Conservation (phyloP, 345 rosid genomes). For the Populus nigra region DNA sequence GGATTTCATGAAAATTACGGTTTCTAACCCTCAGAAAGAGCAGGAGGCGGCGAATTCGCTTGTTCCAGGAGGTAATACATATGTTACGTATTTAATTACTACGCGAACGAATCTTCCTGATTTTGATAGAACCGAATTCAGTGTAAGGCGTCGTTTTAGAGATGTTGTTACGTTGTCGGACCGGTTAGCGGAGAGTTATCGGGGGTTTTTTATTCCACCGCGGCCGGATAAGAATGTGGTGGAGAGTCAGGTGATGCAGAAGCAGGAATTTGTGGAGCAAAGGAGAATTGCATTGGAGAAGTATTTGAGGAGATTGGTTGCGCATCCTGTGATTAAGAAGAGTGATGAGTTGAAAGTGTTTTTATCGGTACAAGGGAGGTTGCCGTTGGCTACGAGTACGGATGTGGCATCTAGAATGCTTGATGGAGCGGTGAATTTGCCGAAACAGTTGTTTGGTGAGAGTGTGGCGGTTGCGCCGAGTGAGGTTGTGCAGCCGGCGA, state of each 20-base stretch:
- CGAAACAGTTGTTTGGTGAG: constrained; percentile 83
- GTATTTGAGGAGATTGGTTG: constrained; percentile 63
- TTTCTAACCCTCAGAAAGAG: constrained; percentile 84
- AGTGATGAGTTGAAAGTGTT: constrained; percentile 86
- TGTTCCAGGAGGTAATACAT: constrained; percentile 73
- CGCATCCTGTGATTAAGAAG: constrained; percentile 68
- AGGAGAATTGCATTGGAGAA: constrained; percentile 85
- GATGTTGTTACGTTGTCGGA: constrained; percentile 83
- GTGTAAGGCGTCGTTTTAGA: constrained; percentile 75
- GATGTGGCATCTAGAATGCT: constrained; percentile 95
- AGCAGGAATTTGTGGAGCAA: constrained; percentile 95
- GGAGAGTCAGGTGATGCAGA: constrained; percentile 96
- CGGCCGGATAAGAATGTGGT: constrained; percentile 94
- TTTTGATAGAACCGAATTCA: constrained; percentile 60
- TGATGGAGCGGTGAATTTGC: constrained; percentile 83
- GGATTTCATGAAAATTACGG: constrained; percentile 70
- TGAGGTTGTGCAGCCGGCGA: constrained; percentile 86
- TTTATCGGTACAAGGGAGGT: constrained; percentile 75
- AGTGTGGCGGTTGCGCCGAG: constrained; percentile 52
- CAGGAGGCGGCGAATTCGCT: constrained; percentile 69
- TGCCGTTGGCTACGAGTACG: constrained; percentile 57
- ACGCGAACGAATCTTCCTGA: constrained; percentile 78
- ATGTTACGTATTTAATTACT: constrained; percentile 68
- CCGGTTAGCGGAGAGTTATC: constrained; percentile 72
- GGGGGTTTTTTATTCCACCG: constrained; percentile 85